Evolutionary conservation across 495 filamentous ascomycete species (phyloP), one percentile per base, ranked within the genome.

Genomic region (Aspergillus nidulans): DNA sequence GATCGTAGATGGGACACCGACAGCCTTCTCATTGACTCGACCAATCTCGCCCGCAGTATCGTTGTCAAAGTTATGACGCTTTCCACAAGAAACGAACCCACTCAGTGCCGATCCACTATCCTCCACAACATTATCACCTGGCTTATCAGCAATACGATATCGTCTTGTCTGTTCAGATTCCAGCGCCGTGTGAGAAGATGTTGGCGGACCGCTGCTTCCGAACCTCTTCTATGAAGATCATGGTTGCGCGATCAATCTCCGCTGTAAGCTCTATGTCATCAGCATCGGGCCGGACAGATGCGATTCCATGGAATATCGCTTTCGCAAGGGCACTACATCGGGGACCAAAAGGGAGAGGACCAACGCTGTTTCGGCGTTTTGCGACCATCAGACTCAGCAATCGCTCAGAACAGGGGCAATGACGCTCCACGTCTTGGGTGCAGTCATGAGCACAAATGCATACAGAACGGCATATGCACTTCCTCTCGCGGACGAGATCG

Each of bases 341-440:
- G 16, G 49, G 55, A 0, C 49, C 38, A 25, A 73, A 66, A 13
- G 54, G 34, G 16, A 49, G 56, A 6, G 36, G 24, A 0, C 64
- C 62, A 23, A 51, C 39, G 6, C 43, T 44, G 21, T 52, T 57
- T 24, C 60, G 59, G 8, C 56, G 56, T 50, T 60, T 58, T 12
- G 59, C 55, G 19, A 63, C 21, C 57, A 67, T 56, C n/a, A 70
- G 54, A 15, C 68, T 71, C 38, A 77, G 28, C 53, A 66, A 59
- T 30, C 74, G 63, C 36, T 66, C 66, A 1, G 71, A 60, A 47
- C 74, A 77, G 24, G 68, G 70, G 30, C 74, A 77, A 7, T 15
- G 32, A 8, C 57, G 59, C 45, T 69, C 63, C 4, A 63, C 62
- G 16, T 66, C 39, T 9, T 42, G 7, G 3, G 70, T 73, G 41